phyloP scores from a whole-genome alignment of 2,329 filamentous ascomycete species.

The Nannizzia gypsea region DNA sequence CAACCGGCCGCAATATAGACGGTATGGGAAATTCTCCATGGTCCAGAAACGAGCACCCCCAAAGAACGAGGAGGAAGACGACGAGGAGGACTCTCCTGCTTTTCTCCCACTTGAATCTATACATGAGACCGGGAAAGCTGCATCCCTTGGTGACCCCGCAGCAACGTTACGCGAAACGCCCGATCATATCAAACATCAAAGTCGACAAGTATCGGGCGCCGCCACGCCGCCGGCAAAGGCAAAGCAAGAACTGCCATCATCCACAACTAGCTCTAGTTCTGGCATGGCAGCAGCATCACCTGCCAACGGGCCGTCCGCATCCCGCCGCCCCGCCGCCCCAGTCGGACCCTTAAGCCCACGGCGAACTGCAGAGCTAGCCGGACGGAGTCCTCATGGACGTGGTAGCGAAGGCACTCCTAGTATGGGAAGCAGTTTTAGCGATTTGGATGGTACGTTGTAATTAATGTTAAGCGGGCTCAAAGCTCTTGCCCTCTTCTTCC shows the following conservation, averaged over 20 bases:
- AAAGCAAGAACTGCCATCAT: conserved; percentile 17
- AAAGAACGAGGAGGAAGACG: conserved; percentile 26
- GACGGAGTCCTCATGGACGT: conserved; percentile 36
- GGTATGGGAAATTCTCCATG: conserved; percentile 31
- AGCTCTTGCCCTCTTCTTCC: neutral
- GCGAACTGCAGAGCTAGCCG: conserved; percentile 39
- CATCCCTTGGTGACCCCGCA: conserved; percentile 25
- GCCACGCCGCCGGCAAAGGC: conserved; percentile 9
- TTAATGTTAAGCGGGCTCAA: neutral
- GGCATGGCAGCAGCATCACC: conserved; percentile 21
- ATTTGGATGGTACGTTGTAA: conserved; percentile 44
- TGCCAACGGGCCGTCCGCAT: neutral
- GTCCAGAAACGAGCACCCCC: conserved; percentile 18
- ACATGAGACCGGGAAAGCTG: conserved; percentile 14
- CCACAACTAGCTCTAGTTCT: conserved; percentile 29
- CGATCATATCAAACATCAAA: conserved; percentile 19
- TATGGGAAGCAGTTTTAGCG: conserved; percentile 55
- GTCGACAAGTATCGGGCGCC: conserved; percentile 21
- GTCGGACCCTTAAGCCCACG: conserved; percentile 26
- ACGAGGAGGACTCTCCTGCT: conserved; percentile 34
- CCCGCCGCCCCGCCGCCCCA: conserved; percentile 12
- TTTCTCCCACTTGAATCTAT: conserved; percentile 31
- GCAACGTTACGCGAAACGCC: conserved; percentile 32
- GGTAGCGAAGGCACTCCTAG: conserved; percentile 47
- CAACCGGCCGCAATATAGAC: conserved; percentile 24